Evolutionary conservation across 257 asterid species (phyloP), one percentile per base, ranked within the genome.

Genomic region (Petunia secreta): DNA sequence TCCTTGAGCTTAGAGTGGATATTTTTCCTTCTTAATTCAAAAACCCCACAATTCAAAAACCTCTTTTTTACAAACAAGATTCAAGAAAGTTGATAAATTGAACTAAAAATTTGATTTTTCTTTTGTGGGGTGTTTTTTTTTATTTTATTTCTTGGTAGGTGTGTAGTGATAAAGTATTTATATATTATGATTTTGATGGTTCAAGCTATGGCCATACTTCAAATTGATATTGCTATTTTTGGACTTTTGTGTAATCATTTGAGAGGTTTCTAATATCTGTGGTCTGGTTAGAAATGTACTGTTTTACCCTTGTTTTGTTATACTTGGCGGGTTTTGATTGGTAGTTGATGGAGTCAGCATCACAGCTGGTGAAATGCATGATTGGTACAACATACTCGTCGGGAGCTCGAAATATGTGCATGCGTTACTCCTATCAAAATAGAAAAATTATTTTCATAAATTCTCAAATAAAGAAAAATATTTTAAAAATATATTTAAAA

Each of bases 21-120:
- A 8, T 34, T 50, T n/a, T 63, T 25, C 62, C 11, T 1, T 52
- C 37, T 52, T 34, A 13, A 10, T 58, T 48, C 11, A 7, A 38
- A 37, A 73, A 41, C 82, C 75, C 83, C 79, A 9, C 37, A 39
- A 76, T 57, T 37, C 39, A 76, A 76, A 63, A 57, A 36, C 80
- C 13, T 46, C 38, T 2, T 11, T 63, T 10, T 8, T 41, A 53
- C 58, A 59, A 62, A 14, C 62, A 55, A 63, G 68, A 44, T 69
- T 69, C 76, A 69, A 69, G 55, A 52, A 52, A 52, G 5, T 53
- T 44, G 46, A 69, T 43, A n/a, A 8, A 0, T 68, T 16, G 57
- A 16, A 43, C 38, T 44, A 25, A 25, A 25, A 25, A 25, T 25
- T 25, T 3, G 10, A 8, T 65, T 65, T 65, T 40, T 13, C 15